phyloP scores from a whole-genome alignment of 2,329 filamentous ascomycete species.

The Leptographium flavum region DNA sequence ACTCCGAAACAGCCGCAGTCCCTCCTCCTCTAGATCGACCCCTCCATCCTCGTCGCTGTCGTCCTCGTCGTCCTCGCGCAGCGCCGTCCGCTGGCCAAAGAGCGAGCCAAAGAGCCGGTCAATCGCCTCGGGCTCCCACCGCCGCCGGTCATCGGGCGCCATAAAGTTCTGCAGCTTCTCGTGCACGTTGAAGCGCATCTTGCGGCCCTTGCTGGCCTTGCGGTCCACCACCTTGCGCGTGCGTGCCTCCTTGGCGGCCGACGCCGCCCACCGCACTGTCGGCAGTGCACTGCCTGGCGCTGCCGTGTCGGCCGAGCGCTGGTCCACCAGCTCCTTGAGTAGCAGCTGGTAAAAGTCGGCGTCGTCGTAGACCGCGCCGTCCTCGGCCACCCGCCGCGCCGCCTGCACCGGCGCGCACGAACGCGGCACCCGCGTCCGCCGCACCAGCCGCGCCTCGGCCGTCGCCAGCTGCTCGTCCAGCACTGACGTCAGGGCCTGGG shows the following conservation, averaged over 20 bases:
- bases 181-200: conserved; percentile 87
- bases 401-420: conserved; percentile 64
- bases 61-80: conserved; percentile 45
- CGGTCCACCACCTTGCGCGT: conserved; percentile 76
- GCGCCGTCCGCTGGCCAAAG: conserved; percentile 54
- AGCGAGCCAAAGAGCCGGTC: conserved; percentile 64
- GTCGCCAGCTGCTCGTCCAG: conserved; percentile 52
- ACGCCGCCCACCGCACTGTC: conserved; percentile 50
- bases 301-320: conserved; percentile 57
- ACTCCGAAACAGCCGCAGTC: conserved; percentile 33
- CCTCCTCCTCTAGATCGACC: conserved; percentile 38
- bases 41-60: conserved; percentile 5
- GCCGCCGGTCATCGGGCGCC: conserved; percentile 71
- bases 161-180: conserved; percentile 98
- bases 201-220: conserved; percentile 87
- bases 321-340: conserved; percentile 84
- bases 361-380: conserved; percentile 69
- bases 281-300: conserved; percentile 30
- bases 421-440: conserved; percentile 54
- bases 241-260: conserved; percentile 62
- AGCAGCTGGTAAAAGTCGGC: conserved; percentile 89
- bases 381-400: conserved; percentile 39
- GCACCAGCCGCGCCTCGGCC: conserved; percentile 47
- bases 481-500: conserved; percentile 51
- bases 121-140: conserved; percentile 69